Base-by-base conservation (phyloP, 208 protist genomes). In the Leptomonas pyrrhocoris region DNA sequence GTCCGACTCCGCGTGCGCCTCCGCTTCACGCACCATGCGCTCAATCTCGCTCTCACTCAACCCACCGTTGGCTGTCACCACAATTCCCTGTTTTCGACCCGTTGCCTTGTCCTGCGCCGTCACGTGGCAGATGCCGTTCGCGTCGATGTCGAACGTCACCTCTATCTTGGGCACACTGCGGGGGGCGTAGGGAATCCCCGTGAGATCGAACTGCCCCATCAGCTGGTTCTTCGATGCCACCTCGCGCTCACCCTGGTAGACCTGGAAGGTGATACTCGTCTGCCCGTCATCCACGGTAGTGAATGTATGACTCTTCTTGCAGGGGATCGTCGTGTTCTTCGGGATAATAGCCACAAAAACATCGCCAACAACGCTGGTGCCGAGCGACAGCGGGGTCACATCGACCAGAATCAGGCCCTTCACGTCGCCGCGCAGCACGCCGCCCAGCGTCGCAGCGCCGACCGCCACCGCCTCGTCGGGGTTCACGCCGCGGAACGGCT, bases 381-480 rank as follows among this genome's bases (percentile, higher is more conserved):
- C 99, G 16, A 99, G 96, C 12, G 98, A 99, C 13, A 99, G 87
- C 45, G 98, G 99, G 4, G 98, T 99, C 16, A 99, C 98, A 80
- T 99, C 98, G 13, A 99, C 75, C 2, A 99, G 81, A 9, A 99
- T 78, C 21, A 99, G 81, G 36, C 98, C 96, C 51, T 94, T 95
- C 11, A 97, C 86, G 23, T 99, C 92, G 28, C 90, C 93, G 15
- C 85, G 80, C 13, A 99, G 72, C 40, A 99, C 90, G 79, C 89
- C 94, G 58, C 94, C 99, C 81, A 99, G 98, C 68, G 99, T 98
- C 60, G 99, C 99, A 21, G 99, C 99, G 63, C 99, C 99, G 27
- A 99, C 92, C 9, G 99, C 99, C n/a, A 99, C 99, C 23, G 98
- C 98, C 88, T 99, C 99, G 82, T 99, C 99, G 15, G 99, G 98